phyloP scores from a whole-genome alignment of 1,284 basidiomycete species.

The Sanghuangporus baumii region DNA sequence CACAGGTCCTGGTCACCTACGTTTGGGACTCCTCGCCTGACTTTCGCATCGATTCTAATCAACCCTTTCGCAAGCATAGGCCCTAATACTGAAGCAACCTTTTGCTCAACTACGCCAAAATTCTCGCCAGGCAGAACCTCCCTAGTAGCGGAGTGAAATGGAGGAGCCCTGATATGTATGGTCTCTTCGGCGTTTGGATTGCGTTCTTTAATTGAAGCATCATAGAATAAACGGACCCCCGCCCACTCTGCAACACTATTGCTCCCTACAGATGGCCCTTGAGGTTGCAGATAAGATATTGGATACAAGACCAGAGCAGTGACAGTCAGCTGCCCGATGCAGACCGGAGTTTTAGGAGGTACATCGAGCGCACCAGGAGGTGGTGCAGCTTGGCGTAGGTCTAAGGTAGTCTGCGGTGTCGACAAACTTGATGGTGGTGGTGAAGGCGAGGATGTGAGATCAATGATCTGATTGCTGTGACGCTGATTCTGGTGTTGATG shows the following conservation, averaged over 20 bases:
- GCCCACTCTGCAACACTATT: conserved; percentile 61
- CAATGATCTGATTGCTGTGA: conserved; percentile 50
- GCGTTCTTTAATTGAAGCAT: conserved; percentile 45
- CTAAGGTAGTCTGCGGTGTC: conserved; percentile 20
- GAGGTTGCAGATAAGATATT: conserved; percentile 59
- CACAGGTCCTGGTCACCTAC: conserved; percentile 38
- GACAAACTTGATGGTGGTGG: conserved; percentile 44
- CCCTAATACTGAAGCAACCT: conserved; percentile 70
- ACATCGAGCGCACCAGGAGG: conserved; percentile 42
- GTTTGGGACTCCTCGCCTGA: conserved; percentile 54
- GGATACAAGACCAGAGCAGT: conserved; percentile 86
- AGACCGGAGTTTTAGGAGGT: conserved; percentile 74
- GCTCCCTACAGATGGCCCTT: conserved; percentile 30
- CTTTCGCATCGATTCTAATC: conserved; percentile 78
- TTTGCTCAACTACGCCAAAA: conserved; percentile 85
- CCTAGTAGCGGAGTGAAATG: conserved; percentile 40
- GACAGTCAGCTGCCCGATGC: conserved; percentile 80
- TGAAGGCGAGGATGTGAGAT: conserved; percentile 71
- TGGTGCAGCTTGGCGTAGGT: conserved; percentile 21
- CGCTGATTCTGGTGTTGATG: background rate
- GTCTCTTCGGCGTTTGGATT: conserved; percentile 62
- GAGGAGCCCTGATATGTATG: conserved; percentile 75
- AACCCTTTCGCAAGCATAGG: conserved; percentile 80
- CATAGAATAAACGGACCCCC: conserved; percentile 70
- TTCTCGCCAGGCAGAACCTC: conserved; percentile 52